Conservation (phyloP, 2,329 filamentous ascomycete species). For the Colletotrichum magnum region DNA sequence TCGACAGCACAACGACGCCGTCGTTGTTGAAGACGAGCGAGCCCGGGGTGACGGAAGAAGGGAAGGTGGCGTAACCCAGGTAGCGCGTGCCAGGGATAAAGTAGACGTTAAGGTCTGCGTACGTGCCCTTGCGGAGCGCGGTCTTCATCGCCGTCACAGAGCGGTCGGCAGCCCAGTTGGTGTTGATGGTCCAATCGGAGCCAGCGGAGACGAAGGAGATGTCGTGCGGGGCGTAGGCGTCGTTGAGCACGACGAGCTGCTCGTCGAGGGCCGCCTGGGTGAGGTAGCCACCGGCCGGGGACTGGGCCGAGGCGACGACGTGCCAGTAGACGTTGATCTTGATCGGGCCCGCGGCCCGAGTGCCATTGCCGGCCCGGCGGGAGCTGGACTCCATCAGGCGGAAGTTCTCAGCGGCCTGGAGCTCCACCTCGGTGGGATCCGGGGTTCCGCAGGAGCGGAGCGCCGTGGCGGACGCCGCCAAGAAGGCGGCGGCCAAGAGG, state of each 20-base stretch:
- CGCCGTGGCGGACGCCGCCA: conserved; percentile 20
- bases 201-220: conserved; percentile 60
- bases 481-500: conserved; percentile 19
- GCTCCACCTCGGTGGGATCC: conserved; percentile 13
- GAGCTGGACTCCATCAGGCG: conserved; percentile 11
- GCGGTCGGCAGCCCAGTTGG: conserved; percentile 58
- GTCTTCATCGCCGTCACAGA: conserved; percentile 59
- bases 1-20: conserved; percentile 55
- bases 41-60: conserved; percentile 42
- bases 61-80: conserved; percentile 64
- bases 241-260: conserved; percentile 62
- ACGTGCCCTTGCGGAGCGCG: conserved; percentile 58
- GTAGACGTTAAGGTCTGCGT: conserved; percentile 62
- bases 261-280: conserved; percentile 49
- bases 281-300: conserved; percentile 50
- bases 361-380: conserved; percentile 35
- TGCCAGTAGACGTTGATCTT: conserved; percentile 57
- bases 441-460: conserved; percentile 24
- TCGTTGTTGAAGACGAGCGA: conserved; percentile 54
- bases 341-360: conserved; percentile 43
- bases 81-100: conserved; percentile 55
- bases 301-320: conserved; percentile 49
- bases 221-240: conserved; percentile 57
- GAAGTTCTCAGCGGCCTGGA: conserved; percentile 13
- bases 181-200: conserved; percentile 63